These are phyloP conservation scores for Plantago coronopus DNA, from an alignment of 305 asterid species.

Conservation along the genomic window DNA sequence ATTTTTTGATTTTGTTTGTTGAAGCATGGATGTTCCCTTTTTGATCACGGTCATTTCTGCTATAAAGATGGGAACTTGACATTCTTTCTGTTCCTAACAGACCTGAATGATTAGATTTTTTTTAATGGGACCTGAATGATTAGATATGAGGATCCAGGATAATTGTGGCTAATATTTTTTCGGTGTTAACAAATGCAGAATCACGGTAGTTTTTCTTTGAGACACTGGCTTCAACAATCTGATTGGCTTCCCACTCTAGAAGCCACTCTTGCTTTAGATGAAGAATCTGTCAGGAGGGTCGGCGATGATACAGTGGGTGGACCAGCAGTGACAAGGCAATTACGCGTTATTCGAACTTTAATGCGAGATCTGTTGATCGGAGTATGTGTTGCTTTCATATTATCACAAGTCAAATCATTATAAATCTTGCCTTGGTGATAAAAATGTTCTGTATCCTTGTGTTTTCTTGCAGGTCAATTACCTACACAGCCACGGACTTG, in stretches of 20 bases:
- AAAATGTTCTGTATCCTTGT: constrained; percentile 11
- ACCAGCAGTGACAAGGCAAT: constrained; percentile 78
- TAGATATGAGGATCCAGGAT: neutral
- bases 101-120: too few relatives aligned
- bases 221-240: constrained; percentile 93
- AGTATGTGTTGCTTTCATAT: constrained; percentile 40
- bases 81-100: constrained; percentile 5
- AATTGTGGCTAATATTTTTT: constrained; percentile 3
- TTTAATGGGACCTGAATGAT: too few relatives aligned
- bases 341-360: constrained; percentile 73
- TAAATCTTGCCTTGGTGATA: constrained; percentile 2
- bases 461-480: constrained; percentile 71
- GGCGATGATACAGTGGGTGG: constrained; percentile 96
- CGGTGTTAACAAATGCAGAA: constrained; percentile 38
- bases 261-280: constrained; percentile 90
- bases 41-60: neutral
- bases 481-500: constrained; percentile 94
- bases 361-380: constrained; percentile 95
- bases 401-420: constrained; percentile 8
- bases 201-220: constrained; percentile 88
- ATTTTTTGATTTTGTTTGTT: constrained; percentile 15
- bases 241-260: constrained; percentile 96
- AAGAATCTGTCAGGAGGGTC: constrained; percentile 76
- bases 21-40: neutral
- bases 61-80: neutral